Base-by-base conservation (phyloP, 768 basidiomycete species). In the Panus rudis region DNA sequence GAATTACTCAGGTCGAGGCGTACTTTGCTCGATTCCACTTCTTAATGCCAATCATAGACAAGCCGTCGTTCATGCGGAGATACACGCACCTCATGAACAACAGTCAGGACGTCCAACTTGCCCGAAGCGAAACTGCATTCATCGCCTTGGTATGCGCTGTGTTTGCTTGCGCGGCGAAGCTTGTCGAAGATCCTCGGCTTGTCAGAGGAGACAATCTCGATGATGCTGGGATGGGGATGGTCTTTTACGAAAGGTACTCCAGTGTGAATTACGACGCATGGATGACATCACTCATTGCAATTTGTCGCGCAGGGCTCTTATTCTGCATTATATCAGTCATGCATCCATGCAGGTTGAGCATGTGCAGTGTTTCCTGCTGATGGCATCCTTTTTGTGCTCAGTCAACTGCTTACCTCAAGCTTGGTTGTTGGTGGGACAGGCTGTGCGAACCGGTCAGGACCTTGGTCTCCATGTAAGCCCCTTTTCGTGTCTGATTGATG, bases 351-450 rank as follows among this genome's bases (percentile, higher is more conserved):
- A 92, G 61, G 70, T 86, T 39, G 76, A 81, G 25, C 92, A 93
- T 61, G 91, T 93, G 23, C 92, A 93, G 67, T 86, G 86, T 62
- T 84, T 92, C 59, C 77, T 89, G 49, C 72, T 94, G 43, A 76
- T 92, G 74, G 84, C 91, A 40, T 84, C 90, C 2, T 93, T 92
- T 68, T 70, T 94, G 47, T 92, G 91, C 58, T 91, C 90, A 42
- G 75, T 93, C 53, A 94, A 94, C 57, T 92, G 91, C 58, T 76
- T 94, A 40, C 92, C 92, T 3, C 92, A 92, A 64, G 89, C 91
- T 23, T 94, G 92, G 92, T 77, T 93, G 49, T 72, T 92, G 45
- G 78, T 92, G 42, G 92, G 92, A 32, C 92, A 93, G 61, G 92
- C 88, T 19, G 79, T 94, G 37, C 79, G 92, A 46, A 80, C 80